A percentile compares a stretch with the other conserved stretches of the same genome.
Conservation (phyloP, 2,329 filamentous ascomycete genomes). For the Fusarium chaquense region DNA sequence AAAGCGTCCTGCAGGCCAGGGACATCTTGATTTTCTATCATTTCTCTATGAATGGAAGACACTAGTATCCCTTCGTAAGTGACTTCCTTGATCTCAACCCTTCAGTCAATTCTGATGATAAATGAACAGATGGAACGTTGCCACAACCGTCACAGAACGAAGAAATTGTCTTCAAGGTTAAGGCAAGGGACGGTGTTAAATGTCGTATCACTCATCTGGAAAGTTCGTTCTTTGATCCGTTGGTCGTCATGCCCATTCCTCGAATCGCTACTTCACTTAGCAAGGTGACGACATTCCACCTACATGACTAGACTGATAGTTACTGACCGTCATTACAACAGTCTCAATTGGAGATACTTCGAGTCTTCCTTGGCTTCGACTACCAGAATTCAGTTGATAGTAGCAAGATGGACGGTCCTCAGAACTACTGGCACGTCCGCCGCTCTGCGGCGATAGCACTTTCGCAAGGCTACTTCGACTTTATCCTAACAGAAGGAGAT, state of each 20-base stretch:
- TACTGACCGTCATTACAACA: not conserved
- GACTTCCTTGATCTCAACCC: no score
- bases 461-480: not conserved
- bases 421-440: not conserved
- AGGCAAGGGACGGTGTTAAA: not conserved
- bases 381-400: not conserved
- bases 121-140: not conserved
- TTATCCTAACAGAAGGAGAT: not conserved
- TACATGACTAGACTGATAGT: not conserved
- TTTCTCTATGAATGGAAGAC: not conserved
- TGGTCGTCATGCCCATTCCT: not conserved
- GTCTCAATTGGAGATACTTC: not conserved
- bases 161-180: not conserved
- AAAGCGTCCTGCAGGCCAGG: not conserved
- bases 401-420: not conserved
- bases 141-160: not conserved
- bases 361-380: not conserved
- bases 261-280: fast-evolving
- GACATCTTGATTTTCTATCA: not conserved
- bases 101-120: not conserved
- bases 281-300: not conserved
- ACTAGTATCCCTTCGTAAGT: not conserved
- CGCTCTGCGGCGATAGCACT: not conserved
- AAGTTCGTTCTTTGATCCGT: not conserved
- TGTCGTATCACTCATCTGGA: fast-evolving